Base-by-base conservation (phyloP, 495 filamentous ascomycete genomes). In the Filosporella fistucella region DNA sequence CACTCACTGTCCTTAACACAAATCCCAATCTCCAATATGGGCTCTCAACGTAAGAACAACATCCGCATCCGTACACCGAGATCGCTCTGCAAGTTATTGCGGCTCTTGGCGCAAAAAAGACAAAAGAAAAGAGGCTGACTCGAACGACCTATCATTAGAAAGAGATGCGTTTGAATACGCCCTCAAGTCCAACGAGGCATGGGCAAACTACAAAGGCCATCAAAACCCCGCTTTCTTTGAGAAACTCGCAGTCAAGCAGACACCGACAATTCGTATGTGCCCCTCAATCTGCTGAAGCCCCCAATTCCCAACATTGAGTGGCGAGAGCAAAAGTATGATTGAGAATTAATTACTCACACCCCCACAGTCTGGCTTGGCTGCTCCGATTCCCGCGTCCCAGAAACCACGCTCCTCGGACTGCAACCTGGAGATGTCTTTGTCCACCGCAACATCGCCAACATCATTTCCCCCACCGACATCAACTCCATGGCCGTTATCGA, bases 381-480 rank as follows among this genome's bases (percentile, higher is more conserved):
- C 76, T 86, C 88, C 52, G 89, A 96, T 73, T 87, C 84, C 16
- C 86, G 90, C 49, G 83, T 86, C 60, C 89, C 89, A 1, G 90
- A 96, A 63, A 95, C 89, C 10, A 90, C 84, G 45, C 70, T 96
- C 56, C 75, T 90, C 4, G 81, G 82, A 53, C 75, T 90, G 36
- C 72, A 89, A 49, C 89, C 89, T 3, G 90, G 90, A 54, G 89
- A 96, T 56, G 82, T 95, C 54, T 96, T 96, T 65, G 84, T 89
- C 44, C 90, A 95, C 74, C 87, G 90, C 63, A 95, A 95, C 73
- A 93, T 96, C 65, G 90, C 89, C 63, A 96, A 96, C 70, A 76
- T 93, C 65, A 64, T 96, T 42, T 80, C 82, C 47, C 71, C 84
- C 11, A 79, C 77, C 57, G 90, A 96, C 64, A 76, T 94, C 58